phyloP scores from a whole-genome alignment of 192 early-diverging fungal genomes.

The Podila verticillata region DNA sequence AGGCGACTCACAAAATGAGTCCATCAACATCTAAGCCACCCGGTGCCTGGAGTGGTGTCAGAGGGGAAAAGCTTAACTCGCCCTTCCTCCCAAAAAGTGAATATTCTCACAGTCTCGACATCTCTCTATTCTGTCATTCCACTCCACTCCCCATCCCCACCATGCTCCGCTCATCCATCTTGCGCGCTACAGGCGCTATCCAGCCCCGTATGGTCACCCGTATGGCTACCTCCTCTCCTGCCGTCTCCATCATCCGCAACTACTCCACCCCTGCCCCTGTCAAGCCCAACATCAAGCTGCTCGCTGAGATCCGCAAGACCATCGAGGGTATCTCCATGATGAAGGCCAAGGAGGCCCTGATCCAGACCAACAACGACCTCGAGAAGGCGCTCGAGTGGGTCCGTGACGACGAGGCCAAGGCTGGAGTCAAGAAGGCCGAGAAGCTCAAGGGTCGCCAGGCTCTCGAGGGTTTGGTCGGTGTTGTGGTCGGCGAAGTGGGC shows the following conservation, averaged over 20 bases:
- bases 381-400: conserved; percentile 85
- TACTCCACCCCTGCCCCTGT: conserved; percentile 25
- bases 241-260: conserved; percentile 16
- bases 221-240: not conserved
- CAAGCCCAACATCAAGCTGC: conserved; percentile 52
- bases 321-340: conserved; percentile 64
- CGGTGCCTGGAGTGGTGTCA: too few species aligned
- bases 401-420: conserved; percentile 70
- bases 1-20: too few species aligned
- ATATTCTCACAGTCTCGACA: not conserved
- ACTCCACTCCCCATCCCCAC: conserved; percentile 5
- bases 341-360: conserved; percentile 90
- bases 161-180: conserved; percentile 37
- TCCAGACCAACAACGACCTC: conserved; percentile 75
- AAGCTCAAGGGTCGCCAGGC: conserved; percentile 85
- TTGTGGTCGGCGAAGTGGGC: conserved; percentile 62
- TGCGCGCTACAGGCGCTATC: conserved; percentile 15
- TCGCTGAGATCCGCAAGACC: conserved; percentile 54
- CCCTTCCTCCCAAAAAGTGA: not conserved
- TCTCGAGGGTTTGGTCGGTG: conserved; percentile 80
- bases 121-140: not conserved
- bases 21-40: too few species aligned
- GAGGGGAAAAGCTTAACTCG: not conserved
- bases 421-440: conserved; percentile 80
- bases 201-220: not conserved